phyloP scores from a whole-genome alignment of 768 basidiomycete genomes.

The Gyrodon lividus region DNA sequence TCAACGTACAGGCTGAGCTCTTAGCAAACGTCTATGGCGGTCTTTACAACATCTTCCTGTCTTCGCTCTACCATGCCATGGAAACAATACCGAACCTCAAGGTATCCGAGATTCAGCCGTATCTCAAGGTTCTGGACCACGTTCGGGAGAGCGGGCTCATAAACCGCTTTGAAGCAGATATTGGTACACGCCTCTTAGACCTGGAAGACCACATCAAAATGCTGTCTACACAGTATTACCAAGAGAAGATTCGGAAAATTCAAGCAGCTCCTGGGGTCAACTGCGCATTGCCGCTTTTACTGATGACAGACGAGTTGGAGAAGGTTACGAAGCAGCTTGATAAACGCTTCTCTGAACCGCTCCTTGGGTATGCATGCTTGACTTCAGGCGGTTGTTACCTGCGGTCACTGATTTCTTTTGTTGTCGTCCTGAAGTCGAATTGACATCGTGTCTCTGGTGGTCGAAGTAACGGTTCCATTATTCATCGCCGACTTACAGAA shows the following conservation, averaged over 20 bases:
- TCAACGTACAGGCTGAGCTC: constrained; percentile 58
- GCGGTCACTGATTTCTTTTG: not conserved
- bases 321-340: constrained; percentile 80
- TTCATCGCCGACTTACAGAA: constrained; percentile 65
- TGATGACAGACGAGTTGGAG: constrained; percentile 89
- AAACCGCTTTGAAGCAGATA: constrained; percentile 72
- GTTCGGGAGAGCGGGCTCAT: constrained; percentile 69
- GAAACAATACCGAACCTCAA: constrained; percentile 75
- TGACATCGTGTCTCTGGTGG: constrained; percentile 72
- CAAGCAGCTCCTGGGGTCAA: constrained; percentile 74
- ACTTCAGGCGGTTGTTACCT: not conserved
- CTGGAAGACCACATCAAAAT: constrained; percentile 63
- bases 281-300: constrained; percentile 72
- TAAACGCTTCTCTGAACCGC: constrained; percentile 81
- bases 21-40: constrained; percentile 65
- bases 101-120: constrained; percentile 63
- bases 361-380: constrained; percentile 61
- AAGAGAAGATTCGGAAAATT: constrained; percentile 59
- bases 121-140: constrained; percentile 64
- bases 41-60: constrained; percentile 85
- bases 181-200: constrained; percentile 63
- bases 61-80: constrained; percentile 80
- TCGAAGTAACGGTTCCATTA: constrained; percentile 67
- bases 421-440: constrained; percentile 47
- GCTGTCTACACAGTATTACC: constrained; percentile 61